Base-by-base conservation (phyloP, 805 yeast genomes). In the Metschnikowia anglica region DNA sequence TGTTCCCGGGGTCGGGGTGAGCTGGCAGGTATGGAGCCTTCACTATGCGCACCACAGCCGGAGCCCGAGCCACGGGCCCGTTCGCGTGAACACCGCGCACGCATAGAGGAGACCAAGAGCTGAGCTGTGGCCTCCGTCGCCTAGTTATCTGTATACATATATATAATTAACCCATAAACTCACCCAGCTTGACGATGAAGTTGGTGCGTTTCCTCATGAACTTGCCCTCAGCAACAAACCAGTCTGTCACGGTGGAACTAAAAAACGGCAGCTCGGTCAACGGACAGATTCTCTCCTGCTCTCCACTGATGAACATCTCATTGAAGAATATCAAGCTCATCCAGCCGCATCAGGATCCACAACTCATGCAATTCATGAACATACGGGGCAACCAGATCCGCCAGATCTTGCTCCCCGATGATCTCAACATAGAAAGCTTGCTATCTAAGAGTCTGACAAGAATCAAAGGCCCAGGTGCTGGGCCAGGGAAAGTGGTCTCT, bases 281-380 rank as follows among this genome's bases (percentile, higher is more conserved):
- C 55, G 98, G 98, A 0, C 86, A 90, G 11, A 70, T 91, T 19
- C 79, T 85, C 30, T 79, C 89, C 5, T 96, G 93, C 30, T 74
- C 96, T 2, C 96, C 97, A 20, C 77, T 85, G 49, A 90, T 90
- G 98, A 90, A 90, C 63, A 81, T 90, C 34, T 80, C 88, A 4
- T 63, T 90, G 48, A 81, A 85, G 54, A 85, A 85, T 51, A 91
- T 87, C 36, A 85, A 83, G 53, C 80, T 91, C 76, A 81, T 90
- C 2, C 74, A 85, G 33, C 79, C 76, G 42, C 76, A 81, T 58
- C 80, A 86, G 43, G 86, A 80, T 41, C 85, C 95, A 0, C 74
- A 80, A 29, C 64, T 76, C 10, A 67, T 89, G 52, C 95, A 88
- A 54, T 85, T 77, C 61, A 83, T 90, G 56, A 88, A 85, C 55